phyloP scores from a whole-genome alignment of 768 basidiomycete genomes.

The Clathrus columnatus region DNA sequence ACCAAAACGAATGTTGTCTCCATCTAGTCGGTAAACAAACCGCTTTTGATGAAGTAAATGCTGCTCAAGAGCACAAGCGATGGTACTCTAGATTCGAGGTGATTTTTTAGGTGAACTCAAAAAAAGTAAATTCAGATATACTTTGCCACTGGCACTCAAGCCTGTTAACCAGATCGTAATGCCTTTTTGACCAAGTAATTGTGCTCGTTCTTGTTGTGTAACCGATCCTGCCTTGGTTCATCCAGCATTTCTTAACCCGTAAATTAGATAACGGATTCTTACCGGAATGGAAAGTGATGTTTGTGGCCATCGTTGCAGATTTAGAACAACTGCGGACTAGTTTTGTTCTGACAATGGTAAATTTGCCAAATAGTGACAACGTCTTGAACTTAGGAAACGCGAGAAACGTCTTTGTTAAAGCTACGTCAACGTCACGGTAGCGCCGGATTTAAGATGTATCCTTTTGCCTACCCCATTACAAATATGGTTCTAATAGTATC shows the following conservation, averaged over 20 bases:
- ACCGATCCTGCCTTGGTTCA: constrained; percentile 55
- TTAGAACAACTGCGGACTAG: not conserved
- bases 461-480: too few species aligned
- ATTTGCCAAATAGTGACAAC: too few species aligned
- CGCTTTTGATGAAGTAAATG: constrained; percentile 81
- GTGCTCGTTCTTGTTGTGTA: constrained; percentile 51
- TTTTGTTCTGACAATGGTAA: too few species aligned
- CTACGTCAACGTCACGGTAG: not conserved
- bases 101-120: not conserved
- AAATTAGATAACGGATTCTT: constrained; percentile 6
- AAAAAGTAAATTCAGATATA: constrained; percentile 19
- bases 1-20: constrained; percentile 92
- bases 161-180: constrained; percentile 96
- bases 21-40: constrained; percentile 88
- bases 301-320: constrained; percentile 27
- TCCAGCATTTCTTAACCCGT: not conserved
- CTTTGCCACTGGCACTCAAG: constrained; percentile 92
- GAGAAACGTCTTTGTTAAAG: too few species aligned
- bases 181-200: constrained; percentile 70
- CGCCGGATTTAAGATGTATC: not conserved
- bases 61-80: constrained; percentile 94
- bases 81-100: constrained; percentile 62
- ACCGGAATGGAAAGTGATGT: constrained; percentile 64
- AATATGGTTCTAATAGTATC: too few species aligned
- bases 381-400: too few species aligned